A percentile compares a stretch with the other conserved stretches of the same genome.
These are phyloP conservation scores for Phaeophleospora eucalypticola DNA, from an alignment of 2,329 filamentous ascomycete genomes.

Conservation along the genomic window DNA sequence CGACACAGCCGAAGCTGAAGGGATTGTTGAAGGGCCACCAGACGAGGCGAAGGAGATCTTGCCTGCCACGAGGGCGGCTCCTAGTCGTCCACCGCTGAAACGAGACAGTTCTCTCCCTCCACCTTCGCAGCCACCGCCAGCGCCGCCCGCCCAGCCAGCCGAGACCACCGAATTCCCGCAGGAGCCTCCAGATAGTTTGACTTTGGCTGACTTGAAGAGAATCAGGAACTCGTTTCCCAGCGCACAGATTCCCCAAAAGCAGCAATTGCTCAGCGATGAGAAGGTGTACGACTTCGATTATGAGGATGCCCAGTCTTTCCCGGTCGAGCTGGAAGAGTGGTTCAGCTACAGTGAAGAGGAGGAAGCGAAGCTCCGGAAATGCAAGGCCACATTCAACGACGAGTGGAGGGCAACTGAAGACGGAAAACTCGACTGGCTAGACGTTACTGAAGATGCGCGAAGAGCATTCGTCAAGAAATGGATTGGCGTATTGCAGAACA, in stretches of 20 bases:
- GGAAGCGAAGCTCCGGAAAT: slow-evolving; percentile 70
- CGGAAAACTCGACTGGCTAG: slow-evolving; percentile 59
- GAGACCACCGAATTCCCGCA: slow-evolving; percentile 26
- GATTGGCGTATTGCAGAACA: slow-evolving; percentile 34
- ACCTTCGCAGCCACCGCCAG: slow-evolving; percentile 40
- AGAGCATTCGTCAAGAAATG: slow-evolving; percentile 53
- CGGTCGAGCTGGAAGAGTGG: slow-evolving; percentile 95
- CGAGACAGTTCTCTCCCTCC: slow-evolving; percentile 41
- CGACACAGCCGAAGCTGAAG: slow-evolving; percentile 17
- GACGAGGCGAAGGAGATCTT: slow-evolving; percentile 14
- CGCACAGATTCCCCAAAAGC: slow-evolving; percentile 31
- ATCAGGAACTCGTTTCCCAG: slow-evolving; percentile 44
- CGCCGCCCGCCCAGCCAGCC: slow-evolving; percentile 37
- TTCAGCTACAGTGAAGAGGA: slow-evolving; percentile 89
- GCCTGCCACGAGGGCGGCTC: slow-evolving; percentile 21
- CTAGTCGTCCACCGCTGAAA: slow-evolving; percentile 36
- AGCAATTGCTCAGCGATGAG: slow-evolving; percentile 29
- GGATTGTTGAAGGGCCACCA: slow-evolving; percentile 11
- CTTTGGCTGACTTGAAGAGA: slow-evolving; percentile 45
- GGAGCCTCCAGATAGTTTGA: slow-evolving; percentile 42
- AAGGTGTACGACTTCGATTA: slow-evolving; percentile 71
- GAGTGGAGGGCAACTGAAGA: slow-evolving; percentile 55
- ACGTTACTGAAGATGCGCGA: slow-evolving; percentile 55
- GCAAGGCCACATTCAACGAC: slow-evolving; percentile 71
- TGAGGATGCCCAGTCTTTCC: slow-evolving; percentile 54